phyloP scores from a whole-genome alignment of 2,329 filamentous ascomycete species.

The Xylariaceae sp. region DNA sequence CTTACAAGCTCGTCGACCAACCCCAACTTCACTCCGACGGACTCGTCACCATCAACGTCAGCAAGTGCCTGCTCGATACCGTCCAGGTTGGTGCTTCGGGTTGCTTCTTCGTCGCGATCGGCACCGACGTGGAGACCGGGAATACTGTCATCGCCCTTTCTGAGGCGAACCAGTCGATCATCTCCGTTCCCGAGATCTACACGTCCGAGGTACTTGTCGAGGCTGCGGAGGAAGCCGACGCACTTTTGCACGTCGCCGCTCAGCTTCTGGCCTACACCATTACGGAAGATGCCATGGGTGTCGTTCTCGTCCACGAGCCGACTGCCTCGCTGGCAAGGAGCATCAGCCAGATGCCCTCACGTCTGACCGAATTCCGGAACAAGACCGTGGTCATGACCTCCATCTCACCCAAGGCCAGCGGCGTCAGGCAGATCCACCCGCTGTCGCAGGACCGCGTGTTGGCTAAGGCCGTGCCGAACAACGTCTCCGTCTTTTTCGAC shows the following conservation, averaged over 20 bases:
- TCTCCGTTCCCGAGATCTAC: conserved; percentile 6
- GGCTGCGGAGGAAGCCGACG: conserved; percentile 4
- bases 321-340: not conserved
- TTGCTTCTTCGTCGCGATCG: conserved; percentile 5
- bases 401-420: not conserved
- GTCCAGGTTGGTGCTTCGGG: conserved; percentile 4
- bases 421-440: not conserved
- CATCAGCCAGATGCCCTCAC: too few species aligned
- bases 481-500: not conserved
- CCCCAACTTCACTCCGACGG: not conserved
- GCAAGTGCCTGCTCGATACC: conserved; percentile 4
- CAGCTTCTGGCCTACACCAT: conserved; percentile 5
- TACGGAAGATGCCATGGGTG: conserved; percentile 2
- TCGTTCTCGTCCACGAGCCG: conserved; percentile 8
- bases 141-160: conserved; percentile 7
- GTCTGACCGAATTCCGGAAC: too few species aligned
- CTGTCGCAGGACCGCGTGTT: not conserved
- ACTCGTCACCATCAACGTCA: conserved; percentile 4
- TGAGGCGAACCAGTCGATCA: conserved; percentile 5
- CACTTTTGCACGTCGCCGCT: conserved; percentile 5
- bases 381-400: conserved; percentile 1
- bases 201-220: conserved; percentile 3
- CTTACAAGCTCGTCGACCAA: conserved; percentile 1
- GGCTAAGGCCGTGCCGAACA: not conserved
- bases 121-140: conserved; percentile 1